phyloP scores from a whole-genome alignment of 345 rosid genomes.

The Psidium friedrichsthalianum region DNA sequence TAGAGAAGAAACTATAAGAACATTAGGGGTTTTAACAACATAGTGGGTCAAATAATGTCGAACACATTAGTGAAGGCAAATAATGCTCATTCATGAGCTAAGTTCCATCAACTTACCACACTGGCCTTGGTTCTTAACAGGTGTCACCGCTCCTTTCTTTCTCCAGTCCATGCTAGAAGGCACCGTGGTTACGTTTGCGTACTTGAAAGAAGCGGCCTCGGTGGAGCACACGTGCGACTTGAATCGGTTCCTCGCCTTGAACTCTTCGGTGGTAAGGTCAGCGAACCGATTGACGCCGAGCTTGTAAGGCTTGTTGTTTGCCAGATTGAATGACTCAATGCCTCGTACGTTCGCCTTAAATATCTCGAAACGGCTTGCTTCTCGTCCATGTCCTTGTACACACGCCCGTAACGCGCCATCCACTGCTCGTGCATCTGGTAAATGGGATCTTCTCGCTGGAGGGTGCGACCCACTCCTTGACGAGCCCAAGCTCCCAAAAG shows the following conservation, averaged over 20 bases:
- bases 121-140: constrained; percentile 28
- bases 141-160: constrained; percentile 32
- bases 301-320: constrained; percentile 18
- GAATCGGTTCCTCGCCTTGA: constrained; percentile 24
- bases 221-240: constrained; percentile 1
- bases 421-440: constrained; percentile 17
- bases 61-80: background rate
- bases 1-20: background rate
- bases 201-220: constrained; percentile 7
- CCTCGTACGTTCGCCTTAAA: constrained; percentile 14
- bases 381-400: constrained; percentile 9
- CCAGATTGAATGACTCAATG: constrained; percentile 13
- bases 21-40: background rate
- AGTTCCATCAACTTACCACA: constrained; percentile 17
- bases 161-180: constrained; percentile 36
- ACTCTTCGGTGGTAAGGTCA: constrained; percentile 32
- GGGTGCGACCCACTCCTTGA: constrained; percentile 5
- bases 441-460: constrained; percentile 1
- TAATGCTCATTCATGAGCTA: background rate
- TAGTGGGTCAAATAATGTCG: background rate
- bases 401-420: constrained; percentile 13
- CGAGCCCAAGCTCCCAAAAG: background rate
- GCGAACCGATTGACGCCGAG: constrained; percentile 28
- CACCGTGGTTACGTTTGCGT: constrained; percentile 19
- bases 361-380: constrained; percentile 10